Evolutionary conservation across 129 eudicot genomes (phyloP).

Genomic region (Tanacetum coccineum): DNA sequence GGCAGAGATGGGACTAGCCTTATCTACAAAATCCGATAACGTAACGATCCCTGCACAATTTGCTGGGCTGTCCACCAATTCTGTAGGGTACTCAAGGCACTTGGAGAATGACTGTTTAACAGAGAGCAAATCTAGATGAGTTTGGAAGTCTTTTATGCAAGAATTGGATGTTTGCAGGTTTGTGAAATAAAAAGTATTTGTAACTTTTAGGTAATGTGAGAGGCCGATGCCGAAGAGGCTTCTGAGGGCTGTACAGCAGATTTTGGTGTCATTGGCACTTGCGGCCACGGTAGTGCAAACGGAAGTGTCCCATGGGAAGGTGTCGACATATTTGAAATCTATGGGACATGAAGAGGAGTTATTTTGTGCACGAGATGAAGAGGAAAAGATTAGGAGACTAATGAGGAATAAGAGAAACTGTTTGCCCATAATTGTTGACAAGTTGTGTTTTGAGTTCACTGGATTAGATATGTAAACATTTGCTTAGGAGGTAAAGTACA

Average conservation of each 20-base stretch:
- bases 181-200: constrained; percentile 52
- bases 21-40: constrained; percentile 38
- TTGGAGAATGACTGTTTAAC: constrained; percentile 25
- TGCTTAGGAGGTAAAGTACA: too few species aligned
- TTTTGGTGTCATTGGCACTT: constrained; percentile 19
- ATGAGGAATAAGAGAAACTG: not conserved
- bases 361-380: constrained; percentile 13
- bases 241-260: constrained; percentile 61
- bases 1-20: constrained; percentile 19
- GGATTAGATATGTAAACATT: not conserved
- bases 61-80: constrained; percentile 36
- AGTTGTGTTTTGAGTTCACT: not conserved
- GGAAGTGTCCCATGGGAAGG: constrained; percentile 64
- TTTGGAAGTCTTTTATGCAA: constrained; percentile 47
- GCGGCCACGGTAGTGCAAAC: constrained; percentile 38
- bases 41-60: constrained; percentile 51
- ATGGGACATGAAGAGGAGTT: constrained; percentile 73
- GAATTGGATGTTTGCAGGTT: constrained; percentile 36
- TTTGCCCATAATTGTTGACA: constrained; percentile 1
- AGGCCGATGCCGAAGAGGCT: constrained; percentile 63
- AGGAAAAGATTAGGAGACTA: constrained; percentile 13
- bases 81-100: constrained; percentile 37
- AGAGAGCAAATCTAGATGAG: constrained; percentile 22
- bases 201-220: constrained; percentile 51
- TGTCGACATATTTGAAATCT: constrained; percentile 47